A percentile compares a stretch with the other conserved stretches of the same genome.
Conservation (phyloP, 2,329 filamentous ascomycete genomes). For the Monosporascus ibericus region DNA sequence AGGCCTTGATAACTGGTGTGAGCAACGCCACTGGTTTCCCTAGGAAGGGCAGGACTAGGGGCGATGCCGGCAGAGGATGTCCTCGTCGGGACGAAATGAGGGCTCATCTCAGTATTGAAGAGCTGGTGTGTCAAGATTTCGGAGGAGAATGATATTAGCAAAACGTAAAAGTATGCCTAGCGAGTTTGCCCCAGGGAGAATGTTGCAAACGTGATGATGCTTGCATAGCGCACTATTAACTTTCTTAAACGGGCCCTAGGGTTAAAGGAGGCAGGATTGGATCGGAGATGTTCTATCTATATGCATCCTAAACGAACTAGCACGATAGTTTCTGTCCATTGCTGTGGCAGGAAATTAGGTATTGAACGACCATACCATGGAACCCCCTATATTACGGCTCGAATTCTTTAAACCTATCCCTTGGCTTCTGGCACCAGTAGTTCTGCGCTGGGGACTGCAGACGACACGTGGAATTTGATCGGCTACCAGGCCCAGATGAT, state of each 20-base stretch:
- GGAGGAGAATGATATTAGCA: too few species aligned
- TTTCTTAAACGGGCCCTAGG: too few species aligned
- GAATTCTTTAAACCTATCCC: constrained; percentile 10
- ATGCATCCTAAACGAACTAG: not conserved
- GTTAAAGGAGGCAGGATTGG: too few species aligned
- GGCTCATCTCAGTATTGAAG: too few species aligned
- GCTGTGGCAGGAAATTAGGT: not conserved
- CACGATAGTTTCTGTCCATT: not conserved
- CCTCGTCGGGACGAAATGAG: not conserved
- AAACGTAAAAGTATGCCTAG: too few species aligned
- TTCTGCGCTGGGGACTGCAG: not conserved
- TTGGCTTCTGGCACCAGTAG: not conserved
- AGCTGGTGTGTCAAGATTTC: too few species aligned
- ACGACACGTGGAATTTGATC: constrained; percentile 11
- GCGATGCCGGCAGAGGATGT: not conserved
- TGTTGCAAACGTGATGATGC: too few species aligned
- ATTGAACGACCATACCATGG: not conserved
- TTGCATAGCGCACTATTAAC: too few species aligned
- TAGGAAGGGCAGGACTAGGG: not conserved
- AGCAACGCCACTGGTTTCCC: not conserved
- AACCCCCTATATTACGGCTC: not conserved
- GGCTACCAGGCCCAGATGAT: constrained; percentile 6
- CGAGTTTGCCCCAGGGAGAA: too few species aligned
- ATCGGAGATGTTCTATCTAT: too few species aligned
- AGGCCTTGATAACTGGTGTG: not conserved